Conservation (phyloP, 228 moss, liverwort and hornwort genomes). For the Sphagnum magellanicum region DNA sequence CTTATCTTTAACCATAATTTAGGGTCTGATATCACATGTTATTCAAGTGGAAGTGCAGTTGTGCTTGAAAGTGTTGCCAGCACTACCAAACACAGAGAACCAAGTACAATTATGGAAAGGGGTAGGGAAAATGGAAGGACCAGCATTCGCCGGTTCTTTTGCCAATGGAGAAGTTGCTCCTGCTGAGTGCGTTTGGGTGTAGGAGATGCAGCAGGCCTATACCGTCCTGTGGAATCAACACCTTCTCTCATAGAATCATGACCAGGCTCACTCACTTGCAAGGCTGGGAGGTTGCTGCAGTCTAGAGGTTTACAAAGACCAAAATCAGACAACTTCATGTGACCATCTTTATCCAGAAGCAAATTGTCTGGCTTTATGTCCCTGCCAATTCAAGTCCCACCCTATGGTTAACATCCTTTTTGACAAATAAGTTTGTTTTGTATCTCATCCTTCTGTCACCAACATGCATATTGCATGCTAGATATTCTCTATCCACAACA, state of each 20-base stretch:
- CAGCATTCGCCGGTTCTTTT: slow-evolving; percentile 97
- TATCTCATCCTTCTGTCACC: no score
- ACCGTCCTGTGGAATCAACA: slow-evolving; percentile 55
- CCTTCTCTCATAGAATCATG: slow-evolving; percentile 66
- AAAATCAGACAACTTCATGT: slow-evolving; percentile 99
- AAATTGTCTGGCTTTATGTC: slow-evolving; percentile 99
- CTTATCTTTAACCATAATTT: no score
- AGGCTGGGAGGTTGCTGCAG: slow-evolving; percentile 82
- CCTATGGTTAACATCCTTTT: background rate
- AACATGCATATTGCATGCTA: no score
- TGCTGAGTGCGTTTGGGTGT: slow-evolving; percentile 88
- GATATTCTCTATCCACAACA: no score
- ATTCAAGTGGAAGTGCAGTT: no score
- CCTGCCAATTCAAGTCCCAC: slow-evolving; percentile 31
- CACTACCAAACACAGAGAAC: background rate
- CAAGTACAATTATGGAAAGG: no score
- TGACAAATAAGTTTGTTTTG: background rate
- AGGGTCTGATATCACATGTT: no score
- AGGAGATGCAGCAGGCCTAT: slow-evolving; percentile 41
- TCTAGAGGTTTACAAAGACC: slow-evolving; percentile 98
- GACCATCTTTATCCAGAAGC: slow-evolving; percentile 92
- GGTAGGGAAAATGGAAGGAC: slow-evolving; percentile 28
- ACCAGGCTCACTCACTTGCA: slow-evolving; percentile 82
- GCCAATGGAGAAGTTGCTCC: slow-evolving; percentile 97
- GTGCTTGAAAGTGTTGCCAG: no score